Conservation (phyloP, 2,329 filamentous ascomycete genomes). For the Ustilaginoidea virens region DNA sequence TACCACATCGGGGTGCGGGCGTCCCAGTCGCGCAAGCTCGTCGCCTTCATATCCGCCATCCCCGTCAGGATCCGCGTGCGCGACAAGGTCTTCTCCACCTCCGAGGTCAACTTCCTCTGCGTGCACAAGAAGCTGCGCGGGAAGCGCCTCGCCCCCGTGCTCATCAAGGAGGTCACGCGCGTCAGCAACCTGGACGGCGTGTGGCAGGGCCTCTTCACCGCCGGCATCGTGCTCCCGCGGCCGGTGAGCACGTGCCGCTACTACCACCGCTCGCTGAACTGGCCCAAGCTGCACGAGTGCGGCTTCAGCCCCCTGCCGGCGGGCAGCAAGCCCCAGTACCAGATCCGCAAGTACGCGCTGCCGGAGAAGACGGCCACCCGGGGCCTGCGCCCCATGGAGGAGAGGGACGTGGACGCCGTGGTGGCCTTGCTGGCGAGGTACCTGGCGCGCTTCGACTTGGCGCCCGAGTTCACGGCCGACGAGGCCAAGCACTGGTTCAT, state of each 20-base stretch:
- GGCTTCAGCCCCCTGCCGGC: slow-evolving; percentile 82
- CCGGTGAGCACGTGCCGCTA: slow-evolving; percentile 90
- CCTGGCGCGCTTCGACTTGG: slow-evolving; percentile 65
- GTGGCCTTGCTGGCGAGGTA: slow-evolving; percentile 62
- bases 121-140: slow-evolving; percentile 95
- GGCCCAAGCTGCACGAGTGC: slow-evolving; percentile 89
- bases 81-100: slow-evolving; percentile 56
- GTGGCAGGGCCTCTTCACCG: slow-evolving; percentile 94
- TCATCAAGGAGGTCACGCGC: slow-evolving; percentile 96
- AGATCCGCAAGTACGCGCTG: slow-evolving; percentile 74
- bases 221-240: slow-evolving; percentile 76
- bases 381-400: slow-evolving; percentile 67
- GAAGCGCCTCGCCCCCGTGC: slow-evolving; percentile 80
- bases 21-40: slow-evolving; percentile 66
- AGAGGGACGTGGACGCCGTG: slow-evolving; percentile 63
- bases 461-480: slow-evolving; percentile 62
- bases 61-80: slow-evolving; percentile 73
- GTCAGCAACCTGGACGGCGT: slow-evolving; percentile 75
- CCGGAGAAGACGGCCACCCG: slow-evolving; percentile 57
- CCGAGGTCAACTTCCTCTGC: slow-evolving; percentile 96
- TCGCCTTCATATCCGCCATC: slow-evolving; percentile 91
- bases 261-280: slow-evolving; percentile 86
- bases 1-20: slow-evolving; percentile 94
- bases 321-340: slow-evolving; percentile 70
- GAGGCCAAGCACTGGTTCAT: slow-evolving; percentile 86